A percentile compares a stretch with the other conserved stretches of the same genome.
These are phyloP conservation scores for Tritrichomonas musculus DNA, from an alignment of 208 protist species.

Conservation along the genomic window DNA sequence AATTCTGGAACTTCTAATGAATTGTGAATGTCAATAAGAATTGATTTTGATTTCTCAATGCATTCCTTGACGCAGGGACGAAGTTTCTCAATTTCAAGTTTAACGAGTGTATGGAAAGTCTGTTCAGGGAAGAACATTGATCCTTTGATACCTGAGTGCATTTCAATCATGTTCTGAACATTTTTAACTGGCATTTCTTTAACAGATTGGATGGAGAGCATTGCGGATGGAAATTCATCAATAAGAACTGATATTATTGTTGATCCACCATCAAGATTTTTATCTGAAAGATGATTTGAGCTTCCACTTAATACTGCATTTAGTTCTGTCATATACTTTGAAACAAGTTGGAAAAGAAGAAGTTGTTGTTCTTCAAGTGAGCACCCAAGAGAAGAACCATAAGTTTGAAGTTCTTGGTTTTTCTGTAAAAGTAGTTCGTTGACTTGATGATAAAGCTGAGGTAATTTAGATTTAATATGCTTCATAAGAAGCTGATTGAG, in stretches of 20 bases:
- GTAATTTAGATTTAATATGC: constrained; percentile 83
- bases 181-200: not conserved
- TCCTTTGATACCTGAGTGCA: not conserved
- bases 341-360: not conserved
- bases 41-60: not conserved
- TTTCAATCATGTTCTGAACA: not conserved
- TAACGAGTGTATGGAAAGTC: not conserved
- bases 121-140: constrained; percentile 28
- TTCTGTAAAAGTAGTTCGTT: constrained; percentile 31
- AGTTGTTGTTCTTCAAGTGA: not conserved
- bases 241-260: not conserved
- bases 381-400: not conserved
- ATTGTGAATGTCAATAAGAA: not conserved
- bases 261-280: not conserved
- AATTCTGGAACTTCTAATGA: constrained; percentile 4
- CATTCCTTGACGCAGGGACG: not conserved
- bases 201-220: not conserved
- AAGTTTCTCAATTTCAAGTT: constrained; percentile 32
- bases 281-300: not conserved
- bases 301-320: not conserved
- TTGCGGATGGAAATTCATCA: not conserved
- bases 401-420: constrained; percentile 37
- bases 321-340: not conserved
- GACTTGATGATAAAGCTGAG: constrained; percentile 65
- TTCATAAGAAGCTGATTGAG: constrained; percentile 71